phyloP scores from a whole-genome alignment of 179 eudicot genomes.

The Beta macrorhiza region DNA sequence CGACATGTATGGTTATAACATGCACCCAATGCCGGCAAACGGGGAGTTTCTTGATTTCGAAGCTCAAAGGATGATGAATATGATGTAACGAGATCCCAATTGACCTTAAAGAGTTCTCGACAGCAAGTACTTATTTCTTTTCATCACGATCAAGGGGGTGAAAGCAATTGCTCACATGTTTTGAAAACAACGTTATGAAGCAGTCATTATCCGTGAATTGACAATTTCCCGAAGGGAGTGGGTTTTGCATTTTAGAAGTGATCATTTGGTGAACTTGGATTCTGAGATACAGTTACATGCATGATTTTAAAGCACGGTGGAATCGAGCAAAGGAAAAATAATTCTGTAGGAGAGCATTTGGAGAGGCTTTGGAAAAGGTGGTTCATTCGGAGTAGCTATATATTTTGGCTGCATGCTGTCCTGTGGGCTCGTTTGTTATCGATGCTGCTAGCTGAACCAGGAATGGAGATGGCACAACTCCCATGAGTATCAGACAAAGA shows the following conservation, averaged over 20 bases:
- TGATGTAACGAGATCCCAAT: slow-evolving; percentile 35
- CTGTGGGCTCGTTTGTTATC: neutral
- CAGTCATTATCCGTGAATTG: neutral
- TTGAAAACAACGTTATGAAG: neutral
- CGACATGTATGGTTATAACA: slow-evolving; percentile 64
- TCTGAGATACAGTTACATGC: neutral
- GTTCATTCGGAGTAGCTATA: neutral
- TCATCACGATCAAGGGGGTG: neutral
- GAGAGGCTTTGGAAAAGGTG: neutral
- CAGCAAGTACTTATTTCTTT: neutral
- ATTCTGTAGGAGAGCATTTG: neutral
- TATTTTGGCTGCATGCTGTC: neutral
- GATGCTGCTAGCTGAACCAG: neutral
- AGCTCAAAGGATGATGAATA: slow-evolving; percentile 57
- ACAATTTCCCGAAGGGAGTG: neutral
- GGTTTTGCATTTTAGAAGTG: neutral
- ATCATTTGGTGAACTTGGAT: neutral
- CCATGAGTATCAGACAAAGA: neutral
- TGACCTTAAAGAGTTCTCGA: neutral
- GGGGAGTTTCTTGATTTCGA: slow-evolving; percentile 64
- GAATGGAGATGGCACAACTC: neutral
- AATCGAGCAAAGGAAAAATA: neutral
- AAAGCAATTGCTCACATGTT: neutral
- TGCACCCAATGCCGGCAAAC: slow-evolving; percentile 41
- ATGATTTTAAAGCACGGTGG: neutral